Base-by-base conservation (phyloP, 352 stramenopile genomes). In the Globisporangium nunn region DNA sequence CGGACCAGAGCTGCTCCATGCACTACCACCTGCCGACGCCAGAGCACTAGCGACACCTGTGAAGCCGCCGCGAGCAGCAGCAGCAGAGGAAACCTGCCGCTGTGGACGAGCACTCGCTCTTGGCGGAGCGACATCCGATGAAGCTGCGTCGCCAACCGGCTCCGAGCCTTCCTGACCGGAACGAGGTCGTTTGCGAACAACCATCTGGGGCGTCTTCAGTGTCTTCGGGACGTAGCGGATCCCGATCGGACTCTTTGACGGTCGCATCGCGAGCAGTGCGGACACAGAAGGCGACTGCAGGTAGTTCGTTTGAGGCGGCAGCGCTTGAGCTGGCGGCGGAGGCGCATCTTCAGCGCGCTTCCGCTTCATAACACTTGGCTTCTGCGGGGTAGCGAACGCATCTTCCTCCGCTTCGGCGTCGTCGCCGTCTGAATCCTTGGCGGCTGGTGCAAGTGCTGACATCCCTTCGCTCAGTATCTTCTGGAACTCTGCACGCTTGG, bases 401-500 rank as follows among this genome's bases (percentile, higher is more conserved):
- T 57, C 53, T 11, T 51, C 46, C 18, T 64, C 71, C 1, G 66
- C 64, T 11, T 61, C 44, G 2, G 44, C 44, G 41, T 59, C 49
- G 10, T 51, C 41, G 8, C 40, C 41, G 31, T 17, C 45, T 15
- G 50, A 29, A 3, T 14, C 41, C 46, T 28, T 37, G 52, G 52
- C 18, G 23, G 28, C 54, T 47, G 18, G 39, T 52, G 18, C 45
- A 52, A 52, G 35, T 14, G 53, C 51, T 17, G 47, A 23, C 44
- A 45, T 18, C 43, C 63, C 62, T 47, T 58, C 65, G 14, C 52
- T 47, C n/a, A 79, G 37, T 11, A 69, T 58, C 55, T 85, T 67
- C 47, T 74, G 67, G 58, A 86, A 83, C 46, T 81, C 69, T 3
- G 69, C 55, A n/a, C 65, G 68, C 60, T 85, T 83, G 0, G 57